Evolutionary conservation across 208 protist genomes (phyloP).

Genomic region (Angomonas ambiguus): DNA sequence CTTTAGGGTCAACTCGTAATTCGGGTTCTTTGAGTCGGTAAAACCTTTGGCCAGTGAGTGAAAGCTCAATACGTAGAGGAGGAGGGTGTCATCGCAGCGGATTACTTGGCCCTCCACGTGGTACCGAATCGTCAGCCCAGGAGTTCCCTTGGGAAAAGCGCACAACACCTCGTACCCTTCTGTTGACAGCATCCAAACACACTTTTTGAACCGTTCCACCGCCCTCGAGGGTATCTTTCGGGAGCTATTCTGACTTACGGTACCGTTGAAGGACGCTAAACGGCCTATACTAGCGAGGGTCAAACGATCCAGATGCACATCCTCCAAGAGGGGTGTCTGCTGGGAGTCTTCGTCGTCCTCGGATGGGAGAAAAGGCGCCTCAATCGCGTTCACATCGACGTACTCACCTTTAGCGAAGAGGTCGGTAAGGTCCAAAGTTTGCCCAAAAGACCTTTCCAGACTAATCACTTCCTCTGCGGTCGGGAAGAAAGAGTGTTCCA

Average conservation of each 20-base stretch:
- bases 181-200: slow-evolving; percentile 52
- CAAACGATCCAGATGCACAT: slow-evolving; percentile 4
- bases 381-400: slow-evolving; percentile 14
- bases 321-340: not conserved
- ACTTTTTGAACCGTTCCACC: slow-evolving; percentile 43
- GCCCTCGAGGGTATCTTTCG: slow-evolving; percentile 38
- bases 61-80: slow-evolving; percentile 74
- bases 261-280: slow-evolving; percentile 64
- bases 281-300: slow-evolving; percentile 31
- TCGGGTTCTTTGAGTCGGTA: slow-evolving; percentile 58
- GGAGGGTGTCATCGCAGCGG: slow-evolving; percentile 20
- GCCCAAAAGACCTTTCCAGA: slow-evolving; percentile 79
- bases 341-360: not conserved
- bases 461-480: slow-evolving; percentile 69
- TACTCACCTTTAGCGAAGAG: slow-evolving; percentile 55
- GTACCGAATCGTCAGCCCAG: slow-evolving; percentile 70
- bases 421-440: slow-evolving; percentile 70
- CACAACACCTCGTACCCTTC: slow-evolving; percentile 62
- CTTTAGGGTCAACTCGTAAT: slow-evolving; percentile 51
- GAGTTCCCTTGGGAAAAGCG: slow-evolving; percentile 44
- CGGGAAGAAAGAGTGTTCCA: slow-evolving; percentile 60
- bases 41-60: slow-evolving; percentile 61
- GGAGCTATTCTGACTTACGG: slow-evolving; percentile 15
- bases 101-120: slow-evolving; percentile 81
- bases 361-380: not conserved